These are phyloP conservation scores for Tritrichomonas foetus DNA, from an alignment of 208 protist species.

Conservation along the genomic window DNA sequence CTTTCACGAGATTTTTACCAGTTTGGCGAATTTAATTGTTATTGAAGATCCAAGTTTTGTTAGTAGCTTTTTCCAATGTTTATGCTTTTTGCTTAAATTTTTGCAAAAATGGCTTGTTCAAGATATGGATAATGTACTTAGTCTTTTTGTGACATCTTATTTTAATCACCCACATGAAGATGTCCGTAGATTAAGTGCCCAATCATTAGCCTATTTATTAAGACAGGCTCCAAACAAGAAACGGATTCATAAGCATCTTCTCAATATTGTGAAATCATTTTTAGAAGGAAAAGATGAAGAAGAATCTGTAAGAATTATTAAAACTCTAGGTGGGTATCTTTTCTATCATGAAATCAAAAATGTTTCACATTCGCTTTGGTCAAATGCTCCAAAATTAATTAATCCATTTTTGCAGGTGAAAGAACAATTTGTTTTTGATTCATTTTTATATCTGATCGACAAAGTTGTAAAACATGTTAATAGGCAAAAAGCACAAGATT, in stretches of 20 bases:
- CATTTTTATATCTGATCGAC: neutral
- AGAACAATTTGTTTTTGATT: neutral
- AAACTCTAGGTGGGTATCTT: neutral
- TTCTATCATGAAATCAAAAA: neutral
- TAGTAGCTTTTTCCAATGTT: neutral
- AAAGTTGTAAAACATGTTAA: slow-evolving; percentile 2
- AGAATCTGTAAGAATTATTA: neutral
- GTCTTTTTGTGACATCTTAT: neutral
- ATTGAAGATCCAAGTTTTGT: neutral
- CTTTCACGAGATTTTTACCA: neutral
- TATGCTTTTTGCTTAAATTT: neutral
- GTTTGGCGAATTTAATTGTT: neutral
- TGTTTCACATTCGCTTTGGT: neutral
- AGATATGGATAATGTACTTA: neutral
- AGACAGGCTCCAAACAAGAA: neutral
- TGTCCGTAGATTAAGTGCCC: neutral
- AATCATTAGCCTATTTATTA: neutral
- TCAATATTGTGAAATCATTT: neutral
- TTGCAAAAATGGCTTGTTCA: neutral
- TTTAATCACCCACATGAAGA: neutral
- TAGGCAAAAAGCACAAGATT: neutral
- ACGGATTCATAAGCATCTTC: neutral
- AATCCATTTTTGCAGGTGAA: neutral
- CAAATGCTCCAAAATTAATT: neutral
- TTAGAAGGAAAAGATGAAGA: neutral